Evolutionary conservation across 805 yeast species (phyloP).

Genomic region (Kodamaea hsintzibuensis): DNA sequence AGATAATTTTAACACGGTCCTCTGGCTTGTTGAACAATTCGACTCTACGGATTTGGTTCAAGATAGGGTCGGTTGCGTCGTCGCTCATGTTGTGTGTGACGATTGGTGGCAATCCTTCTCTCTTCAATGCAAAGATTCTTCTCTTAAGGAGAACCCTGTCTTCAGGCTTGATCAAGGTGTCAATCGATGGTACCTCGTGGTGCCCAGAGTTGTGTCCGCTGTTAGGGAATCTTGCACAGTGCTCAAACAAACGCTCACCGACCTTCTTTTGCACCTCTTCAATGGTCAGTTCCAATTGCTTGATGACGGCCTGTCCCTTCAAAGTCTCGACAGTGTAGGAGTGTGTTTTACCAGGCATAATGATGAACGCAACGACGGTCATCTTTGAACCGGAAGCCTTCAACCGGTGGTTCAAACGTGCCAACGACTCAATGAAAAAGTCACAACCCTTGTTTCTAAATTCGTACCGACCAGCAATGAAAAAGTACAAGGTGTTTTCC

Average conservation of each 20-base stretch:
- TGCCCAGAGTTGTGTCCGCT: slow-evolving; percentile 40
- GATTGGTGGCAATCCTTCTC: slow-evolving; percentile 89
- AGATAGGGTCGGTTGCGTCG: slow-evolving; percentile 86
- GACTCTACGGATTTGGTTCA: slow-evolving; percentile 89
- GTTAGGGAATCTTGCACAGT: slow-evolving; percentile 68
- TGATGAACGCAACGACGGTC: slow-evolving; percentile 95
- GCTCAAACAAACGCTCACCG: slow-evolving; percentile 86
- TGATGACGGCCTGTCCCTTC: slow-evolving; percentile 93
- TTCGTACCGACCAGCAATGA: slow-evolving; percentile 97
- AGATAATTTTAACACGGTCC: slow-evolving; percentile 91
- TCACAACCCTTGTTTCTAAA: slow-evolving; percentile 96
- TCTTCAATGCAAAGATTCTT: slow-evolving; percentile 88
- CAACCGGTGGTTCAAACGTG: slow-evolving; percentile 84
- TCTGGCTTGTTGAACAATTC: slow-evolving; percentile 85
- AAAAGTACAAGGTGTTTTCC: slow-evolving; percentile 90
- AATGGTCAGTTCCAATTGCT: slow-evolving; percentile 85
- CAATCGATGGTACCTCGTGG: slow-evolving; percentile 71
- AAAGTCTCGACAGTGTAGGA: slow-evolving; percentile 95
- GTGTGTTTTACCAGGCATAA: slow-evolving; percentile 95
- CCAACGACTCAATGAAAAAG: slow-evolving; percentile 88
- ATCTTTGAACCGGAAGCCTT: slow-evolving; percentile 80
- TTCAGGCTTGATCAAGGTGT: slow-evolving; percentile 79
- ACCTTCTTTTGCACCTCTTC: slow-evolving; percentile 83
- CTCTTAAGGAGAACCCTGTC: slow-evolving; percentile 89
- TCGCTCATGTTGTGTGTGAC: slow-evolving; percentile 97